phyloP scores from a whole-genome alignment of 106 monocot genomes.

The Hemerocallis citrina region DNA sequence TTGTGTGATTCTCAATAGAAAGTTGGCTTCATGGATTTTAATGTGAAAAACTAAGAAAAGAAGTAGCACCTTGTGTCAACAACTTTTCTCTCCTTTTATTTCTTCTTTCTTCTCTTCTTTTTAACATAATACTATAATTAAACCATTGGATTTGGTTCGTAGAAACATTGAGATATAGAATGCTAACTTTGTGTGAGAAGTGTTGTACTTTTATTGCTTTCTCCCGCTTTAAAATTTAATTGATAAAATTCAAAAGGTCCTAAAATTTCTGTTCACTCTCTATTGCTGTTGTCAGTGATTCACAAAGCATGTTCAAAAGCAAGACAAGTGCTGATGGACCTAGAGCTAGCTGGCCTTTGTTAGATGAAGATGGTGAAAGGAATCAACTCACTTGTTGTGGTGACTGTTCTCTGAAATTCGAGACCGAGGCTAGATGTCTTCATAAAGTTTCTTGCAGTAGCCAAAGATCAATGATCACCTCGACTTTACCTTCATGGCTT shows the following conservation, averaged over 20 bases:
- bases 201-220: too few species aligned
- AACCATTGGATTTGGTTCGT: conserved; percentile 1
- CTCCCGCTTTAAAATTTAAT: neutral
- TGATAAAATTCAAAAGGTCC: too few species aligned
- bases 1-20: conserved; percentile 17
- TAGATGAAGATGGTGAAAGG: conserved; percentile 6
- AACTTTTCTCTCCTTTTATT: neutral
- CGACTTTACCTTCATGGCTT: conserved; percentile 66
- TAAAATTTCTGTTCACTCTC: conserved; percentile 12
- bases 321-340: conserved; percentile 21
- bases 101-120: conserved; percentile 4
- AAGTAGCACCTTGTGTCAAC: conserved; percentile 8
- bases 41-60: too few species aligned
- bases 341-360: conserved; percentile 11
- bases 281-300: conserved; percentile 10
- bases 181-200: neutral
- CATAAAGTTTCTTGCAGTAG: conserved; percentile 10
- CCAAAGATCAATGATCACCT: conserved; percentile 13
- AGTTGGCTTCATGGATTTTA: conserved; percentile 8
- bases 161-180: neutral
- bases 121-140: neutral
- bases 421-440: conserved; percentile 17
- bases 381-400: conserved; percentile 24
- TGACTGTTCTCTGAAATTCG: conserved; percentile 26
- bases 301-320: conserved; percentile 19